These are phyloP conservation scores for Geotrichum fermentans DNA, from an alignment of 1,139 yeast genomes.

Conservation along the genomic window DNA sequence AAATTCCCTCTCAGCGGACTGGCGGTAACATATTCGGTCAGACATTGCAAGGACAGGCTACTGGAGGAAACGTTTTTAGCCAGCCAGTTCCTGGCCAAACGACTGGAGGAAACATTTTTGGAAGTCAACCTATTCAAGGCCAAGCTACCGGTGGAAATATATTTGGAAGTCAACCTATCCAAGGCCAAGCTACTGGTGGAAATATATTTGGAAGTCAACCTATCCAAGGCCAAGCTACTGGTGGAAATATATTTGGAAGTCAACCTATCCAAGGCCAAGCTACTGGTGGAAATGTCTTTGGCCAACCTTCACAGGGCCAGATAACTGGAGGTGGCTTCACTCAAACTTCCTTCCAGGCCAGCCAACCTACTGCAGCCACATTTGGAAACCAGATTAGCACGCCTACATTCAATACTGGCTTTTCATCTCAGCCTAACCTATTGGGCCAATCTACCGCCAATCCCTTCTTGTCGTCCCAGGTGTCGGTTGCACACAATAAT, in stretches of 20 bases:
- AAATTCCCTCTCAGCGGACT: not conserved
- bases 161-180: slow-evolving; percentile 1
- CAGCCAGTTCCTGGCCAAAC: slow-evolving; percentile 9
- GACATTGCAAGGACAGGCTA: not conserved
- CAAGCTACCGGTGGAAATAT: slow-evolving; percentile 9
- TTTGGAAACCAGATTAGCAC: slow-evolving; percentile 4
- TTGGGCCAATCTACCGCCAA: not conserved
- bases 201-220: slow-evolving; percentile 8
- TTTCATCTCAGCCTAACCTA: slow-evolving; percentile 10
- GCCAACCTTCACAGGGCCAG: not conserved
- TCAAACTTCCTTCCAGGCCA: too few relatives aligned
- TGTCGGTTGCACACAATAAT: not conserved
- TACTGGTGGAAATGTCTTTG: slow-evolving; percentile 4
- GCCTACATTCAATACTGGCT: not conserved
- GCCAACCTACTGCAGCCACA: not conserved
- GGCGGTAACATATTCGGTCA: not conserved
- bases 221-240: slow-evolving; percentile 10
- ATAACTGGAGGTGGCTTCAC: not conserved
- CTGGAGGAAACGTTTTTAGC: slow-evolving; percentile 7
- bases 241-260: slow-evolving; percentile 11
- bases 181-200: slow-evolving; percentile 13
- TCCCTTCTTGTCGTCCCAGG: slow-evolving; percentile 10
- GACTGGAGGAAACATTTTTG: not conserved
- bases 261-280: slow-evolving; percentile 1
- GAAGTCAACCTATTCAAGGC: not conserved